Base-by-base conservation (phyloP, 306 rosid genomes). In the Sicyos edulis region DNA sequence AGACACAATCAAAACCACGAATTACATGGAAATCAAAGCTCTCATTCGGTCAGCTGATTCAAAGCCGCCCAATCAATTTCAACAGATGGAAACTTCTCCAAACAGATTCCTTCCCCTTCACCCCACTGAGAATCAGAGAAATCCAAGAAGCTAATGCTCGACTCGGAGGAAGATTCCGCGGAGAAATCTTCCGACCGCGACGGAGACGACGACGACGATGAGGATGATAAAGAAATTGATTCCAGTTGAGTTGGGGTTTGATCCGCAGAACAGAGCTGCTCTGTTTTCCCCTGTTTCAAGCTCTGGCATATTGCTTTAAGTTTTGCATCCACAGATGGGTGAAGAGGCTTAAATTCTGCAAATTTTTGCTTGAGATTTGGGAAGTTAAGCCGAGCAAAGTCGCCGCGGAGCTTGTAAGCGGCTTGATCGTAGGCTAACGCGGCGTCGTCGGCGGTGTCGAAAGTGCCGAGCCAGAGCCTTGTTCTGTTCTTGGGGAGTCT, bases 391-490 rank as follows among this genome's bases (percentile, higher is more conserved):
- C 95, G 85, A 6, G 96, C 88, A 15, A 85, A 86, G 2, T 91
- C 97, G 3, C 99, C 97, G 14, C 99, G 80, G 12, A 93, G 99
- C 84, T 91, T 87, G 64, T 74, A 88, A 10, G 99, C 92, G 5
- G 97, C 99, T 67, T 76, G 83, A 26, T 93, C 99, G 26, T 93
- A 91, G 10, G 99, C 99, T 78, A 93, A 42, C 16, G 97, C 97
- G 0, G 99, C 99, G 68, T 89, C 97, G 72, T 88, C 97, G 1
- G 96, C 95, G 0, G 96, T 88, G 26, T 93, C 95, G 10, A 91
- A 93, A n/a, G 99, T 93, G 52, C 97, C 97, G 0, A 93, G 95
- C 97, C 97, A 93, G 61, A 93, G 97, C 11, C 97, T 91, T 15
- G 96, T 91, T 9, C 97, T 83, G 74, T 93, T 93, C 83, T 75